Evolutionary conservation across 2,329 filamentous ascomycete genomes (phyloP).

Genomic region (Aureobasidium namibiae): DNA sequence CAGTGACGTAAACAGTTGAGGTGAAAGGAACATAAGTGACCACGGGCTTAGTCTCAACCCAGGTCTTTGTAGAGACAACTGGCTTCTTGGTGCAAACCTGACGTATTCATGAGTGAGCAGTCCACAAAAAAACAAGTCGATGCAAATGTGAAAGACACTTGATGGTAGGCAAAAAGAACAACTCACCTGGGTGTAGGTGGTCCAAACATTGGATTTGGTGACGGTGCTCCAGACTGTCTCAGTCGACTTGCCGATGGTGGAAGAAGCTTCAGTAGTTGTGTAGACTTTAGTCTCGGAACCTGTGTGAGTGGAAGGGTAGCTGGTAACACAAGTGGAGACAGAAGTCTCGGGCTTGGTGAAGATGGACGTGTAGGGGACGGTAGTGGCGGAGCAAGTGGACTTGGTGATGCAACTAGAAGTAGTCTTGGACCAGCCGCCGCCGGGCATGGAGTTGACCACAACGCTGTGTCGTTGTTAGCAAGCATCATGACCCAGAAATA

Average conservation of each 20-base stretch:
- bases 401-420: slow-evolving; percentile 8
- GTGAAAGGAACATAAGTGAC: not conserved
- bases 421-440: not conserved
- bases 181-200: not conserved
- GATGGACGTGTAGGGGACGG: not conserved
- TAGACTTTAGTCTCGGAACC: not conserved
- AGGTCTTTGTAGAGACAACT: not conserved
- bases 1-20: not conserved
- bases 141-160: not conserved
- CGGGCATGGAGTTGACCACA: slow-evolving; percentile 4
- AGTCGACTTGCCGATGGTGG: not conserved
- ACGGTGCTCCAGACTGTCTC: not conserved
- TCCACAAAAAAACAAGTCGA: not conserved
- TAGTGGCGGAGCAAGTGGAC: not conserved
- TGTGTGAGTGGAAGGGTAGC: not conserved
- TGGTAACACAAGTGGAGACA: slow-evolving; percentile 8
- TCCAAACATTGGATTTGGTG: not conserved
- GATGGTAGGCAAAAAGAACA: not conserved
- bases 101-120: not conserved
- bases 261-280: not conserved
- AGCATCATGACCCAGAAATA: not conserved
- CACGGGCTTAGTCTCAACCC: not conserved
- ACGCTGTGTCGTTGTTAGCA: not conserved
- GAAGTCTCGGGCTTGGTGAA: not conserved
- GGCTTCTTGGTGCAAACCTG: slow-evolving; percentile 1